These are phyloP conservation scores for Suillus weaverae DNA, from an alignment of 768 basidiomycete genomes.

Conservation along the genomic window DNA sequence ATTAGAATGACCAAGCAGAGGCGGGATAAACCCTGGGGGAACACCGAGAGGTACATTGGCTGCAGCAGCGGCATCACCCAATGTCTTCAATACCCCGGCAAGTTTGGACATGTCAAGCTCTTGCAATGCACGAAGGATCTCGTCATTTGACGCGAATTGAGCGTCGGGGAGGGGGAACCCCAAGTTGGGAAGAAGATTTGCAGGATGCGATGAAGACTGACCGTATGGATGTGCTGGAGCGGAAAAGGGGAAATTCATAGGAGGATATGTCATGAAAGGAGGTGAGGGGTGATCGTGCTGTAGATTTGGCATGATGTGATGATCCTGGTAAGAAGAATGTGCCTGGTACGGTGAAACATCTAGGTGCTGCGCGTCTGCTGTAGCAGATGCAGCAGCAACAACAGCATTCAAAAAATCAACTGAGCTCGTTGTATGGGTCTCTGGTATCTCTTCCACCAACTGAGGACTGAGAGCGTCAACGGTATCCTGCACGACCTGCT, in stretches of 20 bases:
- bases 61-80: slow-evolving; percentile 57
- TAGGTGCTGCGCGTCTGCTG: slow-evolving; percentile 35
- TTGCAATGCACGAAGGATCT: slow-evolving; percentile 71
- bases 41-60: slow-evolving; percentile 34
- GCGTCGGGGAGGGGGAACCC: slow-evolving; percentile 34
- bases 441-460: slow-evolving; percentile 31
- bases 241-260: slow-evolving; percentile 29
- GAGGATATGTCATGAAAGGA: slow-evolving; percentile 31
- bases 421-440: slow-evolving; percentile 48
- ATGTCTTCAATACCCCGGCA: slow-evolving; percentile 60
- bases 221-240: slow-evolving; percentile 25
- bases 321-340: slow-evolving; percentile 36
- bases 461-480: slow-evolving; percentile 35
- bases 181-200: slow-evolving; percentile 18
- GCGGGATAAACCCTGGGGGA: slow-evolving; percentile 23
- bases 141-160: slow-evolving; percentile 62
- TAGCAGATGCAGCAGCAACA: slow-evolving; percentile 62
- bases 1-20: slow-evolving; percentile 23
- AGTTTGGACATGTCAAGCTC: slow-evolving; percentile 70
- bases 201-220: slow-evolving; percentile 27
- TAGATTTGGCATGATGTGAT: slow-evolving; percentile 28
- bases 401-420: slow-evolving; percentile 64
- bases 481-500: slow-evolving; percentile 28
- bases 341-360: slow-evolving; percentile 28
- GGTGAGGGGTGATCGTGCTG: slow-evolving; percentile 18